Evolutionary conservation across 2,329 filamentous ascomycete genomes (phyloP).

Genomic region (Dichotomopilus funicola): DNA sequence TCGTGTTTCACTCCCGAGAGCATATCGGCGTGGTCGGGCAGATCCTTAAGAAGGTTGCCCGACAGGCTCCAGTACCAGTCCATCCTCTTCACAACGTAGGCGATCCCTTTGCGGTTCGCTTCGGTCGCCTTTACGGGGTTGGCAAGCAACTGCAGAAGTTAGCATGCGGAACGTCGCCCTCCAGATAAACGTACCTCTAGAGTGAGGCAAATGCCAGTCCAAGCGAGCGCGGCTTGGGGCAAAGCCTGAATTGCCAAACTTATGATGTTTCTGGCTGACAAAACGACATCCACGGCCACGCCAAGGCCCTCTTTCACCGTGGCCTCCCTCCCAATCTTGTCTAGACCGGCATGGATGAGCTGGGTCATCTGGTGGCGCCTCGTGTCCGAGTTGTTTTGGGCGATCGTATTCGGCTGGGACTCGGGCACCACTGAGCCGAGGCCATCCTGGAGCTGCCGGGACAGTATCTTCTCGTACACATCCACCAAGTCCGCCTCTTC

Average conservation of each 20-base stretch:
- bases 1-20: not conserved
- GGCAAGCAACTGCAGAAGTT: conserved; percentile 25
- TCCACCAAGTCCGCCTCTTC: conserved; percentile 6
- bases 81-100: conserved; percentile 33
- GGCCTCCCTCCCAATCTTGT: not conserved
- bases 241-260: conserved; percentile 24
- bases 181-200: conserved; percentile 27
- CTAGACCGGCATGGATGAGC: conserved; percentile 3
- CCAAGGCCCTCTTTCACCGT: not conserved
- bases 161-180: conserved; percentile 4
- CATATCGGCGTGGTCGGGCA: conserved; percentile 15
- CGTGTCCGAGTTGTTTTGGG: not conserved
- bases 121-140: conserved; percentile 25
- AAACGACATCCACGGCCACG: not conserved
- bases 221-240: conserved; percentile 33
- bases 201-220: conserved; percentile 31
- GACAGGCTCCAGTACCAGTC: conserved; percentile 34
- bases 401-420: conserved; percentile 5
- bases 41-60: conserved; percentile 25
- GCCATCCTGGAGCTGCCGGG: conserved; percentile 2
- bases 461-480: conserved; percentile 3
- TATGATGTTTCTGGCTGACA: not conserved
- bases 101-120: conserved; percentile 31
- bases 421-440: not conserved
- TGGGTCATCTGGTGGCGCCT: conserved; percentile 2